phyloP scores from a whole-genome alignment of 129 eudicot genomes.

The Flaveria linearis region DNA sequence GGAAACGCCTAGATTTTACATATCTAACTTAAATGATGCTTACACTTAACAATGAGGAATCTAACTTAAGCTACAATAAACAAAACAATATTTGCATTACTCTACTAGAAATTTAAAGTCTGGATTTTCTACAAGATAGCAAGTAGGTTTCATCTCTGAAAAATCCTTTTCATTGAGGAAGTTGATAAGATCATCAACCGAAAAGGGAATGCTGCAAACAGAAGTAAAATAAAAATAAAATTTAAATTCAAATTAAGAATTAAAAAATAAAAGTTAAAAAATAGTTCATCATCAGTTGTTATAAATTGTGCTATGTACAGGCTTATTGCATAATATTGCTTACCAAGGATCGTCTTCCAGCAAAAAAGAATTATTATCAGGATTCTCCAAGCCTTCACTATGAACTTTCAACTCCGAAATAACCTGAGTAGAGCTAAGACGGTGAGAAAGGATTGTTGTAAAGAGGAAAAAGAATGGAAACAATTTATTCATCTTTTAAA shows the following conservation, averaged over 20 bases:
- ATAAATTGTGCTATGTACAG: background rate
- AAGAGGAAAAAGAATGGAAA: conserved; percentile 2
- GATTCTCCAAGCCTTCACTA: conserved; percentile 39
- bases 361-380: conserved; percentile 49
- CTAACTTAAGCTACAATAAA: conserved; percentile 23
- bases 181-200: conserved; percentile 58
- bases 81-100: conserved; percentile 27
- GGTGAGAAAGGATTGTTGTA: conserved; percentile 18
- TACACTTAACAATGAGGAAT: conserved; percentile 28
- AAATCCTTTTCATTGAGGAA: conserved; percentile 55
- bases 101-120: conserved; percentile 64
- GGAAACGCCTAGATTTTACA: conserved; percentile 42
- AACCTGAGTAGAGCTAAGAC: conserved; percentile 44
- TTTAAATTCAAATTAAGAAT: too few species aligned
- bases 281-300: background rate
- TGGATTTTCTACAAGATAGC: conserved; percentile 60
- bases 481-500: background rate
- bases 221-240: background rate
- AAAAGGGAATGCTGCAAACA: conserved; percentile 69
- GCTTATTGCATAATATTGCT: conserved; percentile 13
- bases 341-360: conserved; percentile 65
- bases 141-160: conserved; percentile 63
- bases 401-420: conserved; percentile 41
- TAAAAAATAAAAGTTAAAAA: too few species aligned
- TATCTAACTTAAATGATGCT: conserved; percentile 33